Evolutionary conservation across 345 rosid genomes (phyloP).

Genomic region (Moricandia arvensis): DNA sequence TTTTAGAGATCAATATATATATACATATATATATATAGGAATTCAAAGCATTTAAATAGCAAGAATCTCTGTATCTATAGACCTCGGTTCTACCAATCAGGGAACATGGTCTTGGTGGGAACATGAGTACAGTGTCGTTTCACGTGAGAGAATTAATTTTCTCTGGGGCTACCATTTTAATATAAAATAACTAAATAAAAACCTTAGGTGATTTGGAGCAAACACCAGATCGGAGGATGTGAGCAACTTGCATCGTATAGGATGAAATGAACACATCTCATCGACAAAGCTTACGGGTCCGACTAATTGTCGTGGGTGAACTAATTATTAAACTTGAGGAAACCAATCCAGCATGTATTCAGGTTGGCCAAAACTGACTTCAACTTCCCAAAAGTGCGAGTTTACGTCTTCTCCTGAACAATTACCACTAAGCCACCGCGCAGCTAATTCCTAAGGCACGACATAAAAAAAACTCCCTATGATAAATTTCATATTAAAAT

Average conservation of each 20-base stretch:
- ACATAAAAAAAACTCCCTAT: neutral
- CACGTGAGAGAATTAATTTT: neutral
- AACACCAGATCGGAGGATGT: neutral
- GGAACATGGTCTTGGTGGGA: constrained; percentile 33
- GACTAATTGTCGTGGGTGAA: neutral
- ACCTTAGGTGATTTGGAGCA: neutral
- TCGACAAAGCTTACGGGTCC: neutral
- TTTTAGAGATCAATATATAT: neutral
- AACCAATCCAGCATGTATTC: neutral
- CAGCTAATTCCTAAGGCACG: neutral
- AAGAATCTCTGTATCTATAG: constrained; percentile 25
- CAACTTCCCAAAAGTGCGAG: neutral
- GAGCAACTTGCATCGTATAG: neutral
- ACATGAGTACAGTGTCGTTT: neutral
- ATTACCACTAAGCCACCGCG: neutral
- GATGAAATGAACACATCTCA: neutral
- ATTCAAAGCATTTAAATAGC: constrained; percentile 15
- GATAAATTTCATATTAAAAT: neutral
- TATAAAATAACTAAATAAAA: neutral
- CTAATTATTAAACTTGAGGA: neutral
- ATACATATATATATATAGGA: neutral
- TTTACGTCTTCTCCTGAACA: neutral
- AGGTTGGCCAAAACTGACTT: neutral
- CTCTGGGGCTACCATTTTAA: neutral
- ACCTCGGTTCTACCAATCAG: constrained; percentile 26